phyloP scores from a whole-genome alignment of 345 rosid species.

The Draba incana region DNA sequence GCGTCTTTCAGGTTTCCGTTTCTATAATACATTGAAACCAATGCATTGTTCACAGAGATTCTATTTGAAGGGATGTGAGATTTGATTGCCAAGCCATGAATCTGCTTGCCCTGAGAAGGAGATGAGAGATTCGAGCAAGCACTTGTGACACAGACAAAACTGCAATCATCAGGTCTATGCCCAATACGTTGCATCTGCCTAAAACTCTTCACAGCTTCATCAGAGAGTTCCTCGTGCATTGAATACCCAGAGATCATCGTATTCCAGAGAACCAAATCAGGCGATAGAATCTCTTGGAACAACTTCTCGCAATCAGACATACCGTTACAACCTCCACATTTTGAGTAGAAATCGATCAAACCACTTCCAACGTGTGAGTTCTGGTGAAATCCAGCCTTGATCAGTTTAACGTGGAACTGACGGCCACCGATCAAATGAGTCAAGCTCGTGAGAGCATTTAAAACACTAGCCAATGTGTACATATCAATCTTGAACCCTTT shows the following conservation, averaged over 20 bases:
- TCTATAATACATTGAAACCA: constrained; percentile 73
- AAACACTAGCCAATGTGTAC: constrained; percentile 80
- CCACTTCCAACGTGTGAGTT: constrained; percentile 87
- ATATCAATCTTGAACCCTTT: constrained; percentile 64
- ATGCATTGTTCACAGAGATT: constrained; percentile 71
- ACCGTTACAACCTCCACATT: constrained; percentile 55
- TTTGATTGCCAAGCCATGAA: constrained; percentile 73
- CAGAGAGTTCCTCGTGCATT: constrained; percentile 59
- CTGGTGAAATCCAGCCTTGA: constrained; percentile 71
- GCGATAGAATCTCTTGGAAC: constrained; percentile 61
- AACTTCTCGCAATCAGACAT: constrained; percentile 64
- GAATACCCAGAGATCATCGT: constrained; percentile 90
- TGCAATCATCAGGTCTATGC: constrained; percentile 80
- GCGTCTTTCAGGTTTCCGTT: constrained; percentile 77
- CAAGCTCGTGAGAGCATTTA: constrained; percentile 69
- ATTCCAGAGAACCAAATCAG: constrained; percentile 90
- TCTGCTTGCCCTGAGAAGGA: constrained; percentile 78
- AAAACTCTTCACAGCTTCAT: constrained; percentile 72
- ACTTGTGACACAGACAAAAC: constrained; percentile 75
- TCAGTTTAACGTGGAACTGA: constrained; percentile 72
- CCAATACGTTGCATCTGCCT: constrained; percentile 63
- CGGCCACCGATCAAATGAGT: constrained; percentile 64
- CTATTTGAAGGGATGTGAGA: constrained; percentile 65
- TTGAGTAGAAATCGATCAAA: constrained; percentile 83
- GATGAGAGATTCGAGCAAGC: constrained; percentile 79